A percentile compares a stretch with the other conserved stretches of the same genome.
These are phyloP conservation scores for Malus fusca DNA, from an alignment of 306 rosid genomes.

Conservation along the genomic window DNA sequence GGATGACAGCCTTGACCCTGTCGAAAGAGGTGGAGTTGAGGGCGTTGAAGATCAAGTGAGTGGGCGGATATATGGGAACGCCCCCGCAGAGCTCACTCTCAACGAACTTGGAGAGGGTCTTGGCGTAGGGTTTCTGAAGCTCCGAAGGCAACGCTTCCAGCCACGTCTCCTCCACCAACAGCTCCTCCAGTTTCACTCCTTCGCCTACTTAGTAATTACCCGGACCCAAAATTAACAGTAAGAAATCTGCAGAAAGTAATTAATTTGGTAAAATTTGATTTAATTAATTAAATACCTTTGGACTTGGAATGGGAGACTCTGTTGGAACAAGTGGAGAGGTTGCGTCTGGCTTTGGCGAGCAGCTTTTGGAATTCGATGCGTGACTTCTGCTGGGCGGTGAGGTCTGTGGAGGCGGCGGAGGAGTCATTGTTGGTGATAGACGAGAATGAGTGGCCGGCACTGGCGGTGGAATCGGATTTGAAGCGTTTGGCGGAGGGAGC, in stretches of 20 bases:
- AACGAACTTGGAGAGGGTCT: constrained; percentile 56
- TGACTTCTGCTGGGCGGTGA: constrained; percentile 33
- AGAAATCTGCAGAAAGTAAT: neutral
- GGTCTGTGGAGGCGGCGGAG: constrained; percentile 1
- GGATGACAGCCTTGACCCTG: constrained; percentile 69
- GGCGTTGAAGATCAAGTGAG: constrained; percentile 80
- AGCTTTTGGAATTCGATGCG: constrained; percentile 56
- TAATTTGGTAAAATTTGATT: neutral
- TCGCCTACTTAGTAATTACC: neutral
- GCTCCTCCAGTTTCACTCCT: constrained; percentile 51
- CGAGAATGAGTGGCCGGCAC: neutral
- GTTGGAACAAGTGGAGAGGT: constrained; percentile 50
- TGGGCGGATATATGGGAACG: constrained; percentile 61
- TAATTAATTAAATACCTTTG: constrained; percentile 19
- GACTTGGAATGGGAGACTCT: constrained; percentile 32
- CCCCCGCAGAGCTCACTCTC: constrained; percentile 42
- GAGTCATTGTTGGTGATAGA: neutral
- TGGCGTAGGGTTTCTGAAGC: constrained; percentile 61
- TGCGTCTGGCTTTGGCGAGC: constrained; percentile 60
- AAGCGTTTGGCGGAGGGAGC: constrained; percentile 8
- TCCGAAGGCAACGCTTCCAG: constrained; percentile 57
- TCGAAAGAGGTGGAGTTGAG: constrained; percentile 79
- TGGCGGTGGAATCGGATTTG: neutral
- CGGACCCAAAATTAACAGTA: neutral
- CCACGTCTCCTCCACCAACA: constrained; percentile 81